A percentile compares a stretch with the other conserved stretches of the same genome.
Evolutionary conservation across 192 early-diverging fungal genomes (phyloP).

Genomic region (Rhizoclosmatium globosum): DNA sequence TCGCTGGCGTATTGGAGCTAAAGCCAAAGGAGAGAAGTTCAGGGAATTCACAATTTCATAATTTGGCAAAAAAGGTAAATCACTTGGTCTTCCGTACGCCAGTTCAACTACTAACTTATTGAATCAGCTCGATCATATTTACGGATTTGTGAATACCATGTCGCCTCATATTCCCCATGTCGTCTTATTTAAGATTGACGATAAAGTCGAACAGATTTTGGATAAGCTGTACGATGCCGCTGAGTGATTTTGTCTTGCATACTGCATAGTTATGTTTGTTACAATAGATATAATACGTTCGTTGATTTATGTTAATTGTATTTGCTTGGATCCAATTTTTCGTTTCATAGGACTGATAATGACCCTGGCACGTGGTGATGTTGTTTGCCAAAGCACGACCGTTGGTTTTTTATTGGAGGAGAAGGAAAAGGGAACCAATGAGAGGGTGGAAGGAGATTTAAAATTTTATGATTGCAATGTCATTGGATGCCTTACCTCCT

Average conservation of each 20-base stretch:
- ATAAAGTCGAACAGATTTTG: neutral
- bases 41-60: constrained; percentile 38
- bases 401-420: no score
- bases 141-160: neutral
- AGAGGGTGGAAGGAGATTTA: no score
- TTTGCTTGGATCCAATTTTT: no score
- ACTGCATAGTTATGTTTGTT: neutral
- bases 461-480: no score
- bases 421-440: no score
- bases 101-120: neutral
- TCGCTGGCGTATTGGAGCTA: constrained; percentile 32
- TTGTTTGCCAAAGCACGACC: no score
- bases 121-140: neutral
- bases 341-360: no score
- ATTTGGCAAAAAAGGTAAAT: constrained; percentile 20
- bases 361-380: no score
- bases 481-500: no score
- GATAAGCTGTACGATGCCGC: neutral
- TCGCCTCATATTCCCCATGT: neutral
- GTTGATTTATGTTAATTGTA: no score
- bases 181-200: neutral
- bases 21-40: constrained; percentile 19
- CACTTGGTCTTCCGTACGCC: neutral
- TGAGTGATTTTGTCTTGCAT: neutral
- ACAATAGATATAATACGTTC: no score